A percentile compares a stretch with the other conserved stretches of the same genome.
phyloP scores from a whole-genome alignment of 371 early-diverging fungal genomes.

The Mucor saturninus region DNA sequence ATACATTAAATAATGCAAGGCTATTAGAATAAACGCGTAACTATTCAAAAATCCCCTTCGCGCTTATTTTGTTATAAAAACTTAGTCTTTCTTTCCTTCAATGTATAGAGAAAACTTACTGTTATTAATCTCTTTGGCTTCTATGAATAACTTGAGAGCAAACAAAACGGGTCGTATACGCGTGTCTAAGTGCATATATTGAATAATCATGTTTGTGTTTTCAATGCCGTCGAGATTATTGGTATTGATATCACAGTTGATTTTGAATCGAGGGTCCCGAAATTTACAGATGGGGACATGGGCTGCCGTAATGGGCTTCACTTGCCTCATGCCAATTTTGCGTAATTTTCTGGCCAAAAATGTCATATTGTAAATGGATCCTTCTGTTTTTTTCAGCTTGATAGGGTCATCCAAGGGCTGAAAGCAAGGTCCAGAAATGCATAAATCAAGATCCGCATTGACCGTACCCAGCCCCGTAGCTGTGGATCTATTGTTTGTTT shows the following conservation, averaged over 20 bases:
- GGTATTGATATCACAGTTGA: conserved; percentile 58
- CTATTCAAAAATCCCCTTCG: too few species aligned
- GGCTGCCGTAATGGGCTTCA: conserved; percentile 31
- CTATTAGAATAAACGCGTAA: too few species aligned
- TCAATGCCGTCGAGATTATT: conserved; percentile 58
- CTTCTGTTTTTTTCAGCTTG: not conserved
- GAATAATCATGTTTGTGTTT: conserved; percentile 61
- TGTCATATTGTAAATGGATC: conserved; percentile 33
- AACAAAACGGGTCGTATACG: conserved; percentile 60
- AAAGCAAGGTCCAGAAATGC: conserved; percentile 22
- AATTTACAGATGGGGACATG: conserved; percentile 74
- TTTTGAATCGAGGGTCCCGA: conserved; percentile 52
- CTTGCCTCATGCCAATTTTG: conserved; percentile 28
- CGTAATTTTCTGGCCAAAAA: conserved; percentile 17
- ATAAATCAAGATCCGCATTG: conserved; percentile 37
- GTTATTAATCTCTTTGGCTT: conserved; percentile 54
- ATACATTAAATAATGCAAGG: too few species aligned
- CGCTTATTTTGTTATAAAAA: too few species aligned
- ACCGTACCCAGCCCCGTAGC: conserved; percentile 26
- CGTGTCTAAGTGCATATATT: conserved; percentile 54
- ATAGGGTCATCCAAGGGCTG: not conserved
- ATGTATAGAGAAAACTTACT: conserved; percentile 10
- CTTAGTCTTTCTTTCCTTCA: too few species aligned
- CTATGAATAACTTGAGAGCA: conserved; percentile 60
- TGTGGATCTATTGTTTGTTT: conserved; percentile 2